Evolutionary conservation across 1,284 basidiomycete species (phyloP), one percentile per base, ranked within the genome.

Genomic region (Sutorius eximius): DNA sequence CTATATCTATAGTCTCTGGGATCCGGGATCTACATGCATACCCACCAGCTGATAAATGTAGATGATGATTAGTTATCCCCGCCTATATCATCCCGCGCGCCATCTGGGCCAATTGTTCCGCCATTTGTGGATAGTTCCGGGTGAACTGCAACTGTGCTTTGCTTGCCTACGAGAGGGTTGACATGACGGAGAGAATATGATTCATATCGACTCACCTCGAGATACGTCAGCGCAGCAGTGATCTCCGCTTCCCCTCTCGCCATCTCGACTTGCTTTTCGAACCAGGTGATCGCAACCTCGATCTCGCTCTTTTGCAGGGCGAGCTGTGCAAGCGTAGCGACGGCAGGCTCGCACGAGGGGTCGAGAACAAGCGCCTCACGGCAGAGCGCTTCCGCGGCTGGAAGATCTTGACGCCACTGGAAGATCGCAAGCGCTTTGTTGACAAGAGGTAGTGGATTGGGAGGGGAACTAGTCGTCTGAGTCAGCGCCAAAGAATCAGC

Each of bases 381-480:
- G 71, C 95, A 98, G 63, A 94, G 89, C 27, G 78, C 73, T 71
- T 97, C 95, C 9, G 95, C 95, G 0, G 83, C 85, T 3, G 74
- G 77, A 52, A 93, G 82, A 69, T 98, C 94, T 71, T 96, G 91
- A 73, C 94, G 93, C 91, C 91, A 96, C 77, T 98, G 96, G 82
- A 90, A 98, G 49, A 98, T 70, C 1, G 94, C 90, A 27, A 99
- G 85, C 20, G 96, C 95, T 74, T 98, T 98, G 86, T 99, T 99
- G 61, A 99, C 95, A 59, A 97, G 81, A 0, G 96, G 91, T 4
- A 96, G 80, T n/a, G 94, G 93, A 68, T 95, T 96, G 59, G 87
- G 85, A 29, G 84, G 80, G 22, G 79, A 73, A 62, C 79, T 83
- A 63, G 44, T n/a, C 12, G 29, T 34, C n/a, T 34, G 45, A 46